Percentiles rank a stretch among this genome's conserved stretches.
Conservation (phyloP, 78 protist genomes). For the Dictyostelium firmibasis region DNA sequence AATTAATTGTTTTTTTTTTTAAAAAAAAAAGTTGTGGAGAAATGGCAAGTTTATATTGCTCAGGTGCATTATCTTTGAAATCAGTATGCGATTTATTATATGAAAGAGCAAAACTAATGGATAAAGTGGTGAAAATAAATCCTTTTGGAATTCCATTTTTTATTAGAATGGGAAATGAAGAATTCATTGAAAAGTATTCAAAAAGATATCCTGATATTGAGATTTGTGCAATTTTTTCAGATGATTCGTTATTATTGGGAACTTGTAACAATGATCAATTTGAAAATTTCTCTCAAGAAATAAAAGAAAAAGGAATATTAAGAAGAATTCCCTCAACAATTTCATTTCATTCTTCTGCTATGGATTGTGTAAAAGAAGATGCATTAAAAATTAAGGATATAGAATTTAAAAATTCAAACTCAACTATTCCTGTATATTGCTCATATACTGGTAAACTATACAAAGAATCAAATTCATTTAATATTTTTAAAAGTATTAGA, state of each 20-base stretch:
- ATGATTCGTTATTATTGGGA: not conserved
- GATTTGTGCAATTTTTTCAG: not conserved
- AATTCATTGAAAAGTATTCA: not conserved
- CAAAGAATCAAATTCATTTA: not conserved
- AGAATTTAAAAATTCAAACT: not conserved
- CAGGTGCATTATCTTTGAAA: not conserved
- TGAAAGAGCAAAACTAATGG: not conserved
- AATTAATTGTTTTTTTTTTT: not conserved
- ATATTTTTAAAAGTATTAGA: not conserved
- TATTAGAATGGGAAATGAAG: not conserved
- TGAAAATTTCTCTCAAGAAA: not conserved
- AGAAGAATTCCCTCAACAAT: not conserved
- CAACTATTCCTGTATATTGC: not conserved
- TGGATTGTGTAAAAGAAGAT: not conserved
- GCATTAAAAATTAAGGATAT: not conserved
- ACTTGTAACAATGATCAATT: not conserved
- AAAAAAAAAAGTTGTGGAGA: not conserved
- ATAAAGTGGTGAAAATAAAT: not conserved
- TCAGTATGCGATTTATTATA: not conserved
- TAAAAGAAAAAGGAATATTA: not conserved
- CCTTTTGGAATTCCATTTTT: not conserved
- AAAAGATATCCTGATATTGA: not conserved
- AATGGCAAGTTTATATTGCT: not conserved
- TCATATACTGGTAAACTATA: not conserved
- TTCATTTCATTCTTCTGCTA: not conserved